A percentile compares a stretch with the other conserved stretches of the same genome.
Evolutionary conservation across 129 eudicot species (phyloP).

Genomic region (Logfia minima): DNA sequence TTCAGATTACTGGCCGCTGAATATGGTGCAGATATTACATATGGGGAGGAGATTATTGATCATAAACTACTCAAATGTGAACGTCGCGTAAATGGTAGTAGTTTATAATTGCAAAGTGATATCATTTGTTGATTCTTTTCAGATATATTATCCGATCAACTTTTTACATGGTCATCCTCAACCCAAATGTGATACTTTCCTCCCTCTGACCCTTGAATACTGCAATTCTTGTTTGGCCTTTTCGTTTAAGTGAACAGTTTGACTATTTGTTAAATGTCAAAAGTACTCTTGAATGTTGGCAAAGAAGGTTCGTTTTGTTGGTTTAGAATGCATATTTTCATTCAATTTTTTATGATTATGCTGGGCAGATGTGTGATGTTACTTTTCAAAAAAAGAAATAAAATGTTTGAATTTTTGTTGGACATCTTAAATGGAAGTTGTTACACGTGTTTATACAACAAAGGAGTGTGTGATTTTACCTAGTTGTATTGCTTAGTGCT

Average conservation of each 20-base stretch:
- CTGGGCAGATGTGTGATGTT: too few relatives aligned
- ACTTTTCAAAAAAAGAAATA: too few relatives aligned
- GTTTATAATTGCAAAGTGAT: background rate
- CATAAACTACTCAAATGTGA: conserved; percentile 89
- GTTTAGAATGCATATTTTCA: too few relatives aligned
- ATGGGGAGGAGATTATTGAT: conserved; percentile 93
- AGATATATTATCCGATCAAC: background rate
- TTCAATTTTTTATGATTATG: too few relatives aligned
- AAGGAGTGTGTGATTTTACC: too few relatives aligned
- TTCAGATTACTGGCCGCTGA: conserved; percentile 81
- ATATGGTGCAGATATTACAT: conserved; percentile 89
- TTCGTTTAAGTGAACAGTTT: background rate
- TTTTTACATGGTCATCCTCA: background rate
- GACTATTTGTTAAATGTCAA: background rate
- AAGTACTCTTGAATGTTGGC: background rate
- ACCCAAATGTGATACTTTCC: background rate
- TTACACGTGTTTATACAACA: too few relatives aligned
- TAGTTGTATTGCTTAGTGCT: too few relatives aligned
- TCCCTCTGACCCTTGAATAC: background rate
- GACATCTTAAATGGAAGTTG: too few relatives aligned
- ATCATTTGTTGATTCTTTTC: background rate
- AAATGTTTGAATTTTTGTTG: too few relatives aligned
- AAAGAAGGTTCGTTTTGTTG: too few relatives aligned
- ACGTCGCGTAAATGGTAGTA: conserved; percentile 61
- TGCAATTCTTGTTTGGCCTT: background rate